phyloP scores from a whole-genome alignment of 2,329 filamentous ascomycete species.

The Botrytis galanthina region DNA sequence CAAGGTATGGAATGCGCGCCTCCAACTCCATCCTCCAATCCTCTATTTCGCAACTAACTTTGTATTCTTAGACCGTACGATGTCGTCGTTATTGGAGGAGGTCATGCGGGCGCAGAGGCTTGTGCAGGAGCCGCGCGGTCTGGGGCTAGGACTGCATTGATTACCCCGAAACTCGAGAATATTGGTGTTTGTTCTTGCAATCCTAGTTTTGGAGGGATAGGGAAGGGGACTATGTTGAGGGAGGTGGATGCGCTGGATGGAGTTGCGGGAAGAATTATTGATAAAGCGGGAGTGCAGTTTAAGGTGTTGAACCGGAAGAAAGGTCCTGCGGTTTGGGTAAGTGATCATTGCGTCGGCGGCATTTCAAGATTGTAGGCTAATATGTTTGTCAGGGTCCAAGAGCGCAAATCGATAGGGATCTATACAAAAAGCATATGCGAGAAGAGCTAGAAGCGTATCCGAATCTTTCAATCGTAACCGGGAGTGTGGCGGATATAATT shows the following conservation, averaged over 20 bases:
- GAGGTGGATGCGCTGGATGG: conserved; percentile 96
- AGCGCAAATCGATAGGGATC: conserved; percentile 86
- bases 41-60: not conserved
- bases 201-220: conserved; percentile 96
- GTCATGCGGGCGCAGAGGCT: conserved; percentile 93
- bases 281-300: conserved; percentile 95
- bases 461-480: conserved; percentile 77
- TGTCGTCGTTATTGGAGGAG: conserved; percentile 93
- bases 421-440: conserved; percentile 90
- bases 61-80: conserved; percentile 55
- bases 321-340: conserved; percentile 85
- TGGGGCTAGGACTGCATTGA: conserved; percentile 82
- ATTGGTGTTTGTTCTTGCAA: conserved; percentile 96
- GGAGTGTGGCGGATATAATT: conserved; percentile 90
- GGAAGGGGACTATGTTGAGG: conserved; percentile 92
- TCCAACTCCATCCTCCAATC: not conserved
- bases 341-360: not conserved
- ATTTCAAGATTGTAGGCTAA: not conserved
- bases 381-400: conserved; percentile 63
- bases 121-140: conserved; percentile 85
- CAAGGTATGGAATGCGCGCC: conserved; percentile 17
- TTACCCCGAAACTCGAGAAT: conserved; percentile 85
- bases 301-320: conserved; percentile 84
- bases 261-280: conserved; percentile 80
- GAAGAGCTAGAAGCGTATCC: conserved; percentile 77